Evolutionary conservation across 148 eudicot genomes (phyloP), one percentile per base, ranked within the genome.

Genomic region (Pharnaceum exiguum): DNA sequence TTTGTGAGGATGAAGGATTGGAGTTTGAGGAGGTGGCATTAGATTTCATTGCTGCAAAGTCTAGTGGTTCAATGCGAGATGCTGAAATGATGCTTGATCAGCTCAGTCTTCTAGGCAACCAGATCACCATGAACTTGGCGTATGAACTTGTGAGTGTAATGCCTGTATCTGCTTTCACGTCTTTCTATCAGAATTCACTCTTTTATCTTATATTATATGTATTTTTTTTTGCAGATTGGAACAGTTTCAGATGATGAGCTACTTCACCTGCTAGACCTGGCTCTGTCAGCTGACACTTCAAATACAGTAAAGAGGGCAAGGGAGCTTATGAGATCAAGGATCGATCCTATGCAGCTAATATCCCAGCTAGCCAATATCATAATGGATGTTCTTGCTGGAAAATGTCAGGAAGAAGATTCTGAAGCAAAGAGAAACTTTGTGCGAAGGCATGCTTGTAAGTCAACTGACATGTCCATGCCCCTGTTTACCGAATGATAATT

Each of bases 71-170:
- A 30, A 74, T 93, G 54, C 80, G 95, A 39, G 99, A 89, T 71
- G 96, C 96, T 48, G 96, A 88, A 63, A 89, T 89, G 96, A 89
- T 81, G 90, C 81, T 93, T 62, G 99, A 93, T 70, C 99, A 93
- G 68, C 75, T 89, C 46, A 86, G 95, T 71, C 79, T 93, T 71
- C 80, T 93, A 31, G 90, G 95, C 25, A 86, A 71, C 71, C 76
- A 70, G 61, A 86, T 93, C 45, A 83, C 95, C 1, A 55, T 82
- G 69, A 54, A 79, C 9, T 59, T 89, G 75, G 82, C 86, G 7
- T 82, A 86, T 70, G 95, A 93, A 63, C 78, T 93, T 32, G 99
- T 93, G 71, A 82, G 98, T 71, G 15, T 54, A 13, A 21, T 36
- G 13, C 27, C 38, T 44, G 9, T 39, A 17, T 46, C 52, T 43